phyloP scores from a whole-genome alignment of 441 rosid species.

The Gossypium laxum region DNA sequence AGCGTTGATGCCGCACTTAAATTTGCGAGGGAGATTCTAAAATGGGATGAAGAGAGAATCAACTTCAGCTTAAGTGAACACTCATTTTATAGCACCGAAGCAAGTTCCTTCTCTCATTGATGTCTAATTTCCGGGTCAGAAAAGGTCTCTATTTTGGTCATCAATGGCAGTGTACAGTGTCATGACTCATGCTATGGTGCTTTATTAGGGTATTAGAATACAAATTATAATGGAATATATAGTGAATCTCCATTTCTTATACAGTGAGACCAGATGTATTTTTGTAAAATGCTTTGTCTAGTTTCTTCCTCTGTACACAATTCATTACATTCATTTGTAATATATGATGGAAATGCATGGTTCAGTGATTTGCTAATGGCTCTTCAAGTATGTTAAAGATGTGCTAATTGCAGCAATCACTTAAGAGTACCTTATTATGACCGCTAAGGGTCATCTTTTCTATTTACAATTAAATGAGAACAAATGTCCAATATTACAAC shows the following conservation, averaged over 20 bases:
- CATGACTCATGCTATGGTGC: neutral
- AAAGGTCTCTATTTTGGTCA: constrained; percentile 15
- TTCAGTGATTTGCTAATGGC: neutral
- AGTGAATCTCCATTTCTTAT: neutral
- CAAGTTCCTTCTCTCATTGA: constrained; percentile 58
- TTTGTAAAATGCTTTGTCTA: constrained; percentile 15
- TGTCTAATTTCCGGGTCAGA: neutral
- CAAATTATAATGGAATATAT: constrained; percentile 3
- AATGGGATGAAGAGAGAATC: constrained; percentile 81
- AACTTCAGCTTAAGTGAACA: constrained; percentile 61
- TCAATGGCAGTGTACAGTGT: constrained; percentile 22
- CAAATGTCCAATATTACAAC: neutral
- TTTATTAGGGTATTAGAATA: constrained; percentile 1
- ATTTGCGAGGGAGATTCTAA: constrained; percentile 79
- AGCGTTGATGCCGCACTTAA: constrained; percentile 62
- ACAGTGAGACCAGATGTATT: neutral
- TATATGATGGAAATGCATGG: constrained; percentile 7
- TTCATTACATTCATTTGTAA: constrained; percentile 16
- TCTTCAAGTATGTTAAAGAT: neutral
- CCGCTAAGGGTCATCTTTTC: neutral
- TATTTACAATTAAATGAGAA: neutral
- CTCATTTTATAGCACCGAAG: constrained; percentile 80
- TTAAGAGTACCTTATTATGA: neutral
- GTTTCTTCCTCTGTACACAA: neutral
- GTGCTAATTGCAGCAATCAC: neutral